Evolutionary conservation across 306 rosid genomes (phyloP).

Genomic region (Comarum palustre): DNA sequence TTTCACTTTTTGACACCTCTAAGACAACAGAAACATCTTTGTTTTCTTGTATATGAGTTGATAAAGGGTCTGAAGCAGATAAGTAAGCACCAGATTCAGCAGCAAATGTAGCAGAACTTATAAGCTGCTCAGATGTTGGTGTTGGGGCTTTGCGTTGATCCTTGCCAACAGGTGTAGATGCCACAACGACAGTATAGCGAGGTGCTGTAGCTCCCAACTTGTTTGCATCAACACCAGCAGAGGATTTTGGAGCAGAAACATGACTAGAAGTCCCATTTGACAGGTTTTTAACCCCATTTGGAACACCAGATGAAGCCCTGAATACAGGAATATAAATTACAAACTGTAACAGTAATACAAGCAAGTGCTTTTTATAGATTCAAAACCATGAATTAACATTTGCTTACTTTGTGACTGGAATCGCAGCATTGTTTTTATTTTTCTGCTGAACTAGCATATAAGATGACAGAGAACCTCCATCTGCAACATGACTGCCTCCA

Average conservation of each 20-base stretch:
- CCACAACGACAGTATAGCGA: conserved; percentile 35
- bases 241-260: conserved; percentile 32
- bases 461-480: conserved; percentile 43
- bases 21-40: conserved; percentile 25
- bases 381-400: conserved; percentile 7
- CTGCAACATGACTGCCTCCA: conserved; percentile 43
- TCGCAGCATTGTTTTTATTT: conserved; percentile 33
- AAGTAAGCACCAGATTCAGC: conserved; percentile 31
- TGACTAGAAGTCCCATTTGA: conserved; percentile 49
- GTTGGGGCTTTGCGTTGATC: conserved; percentile 35
- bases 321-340: neutral
- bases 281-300: conserved; percentile 40
- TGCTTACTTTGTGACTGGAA: conserved; percentile 46
- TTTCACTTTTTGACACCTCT: conserved; percentile 40
- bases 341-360: neutral
- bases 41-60: conserved; percentile 36
- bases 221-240: conserved; percentile 25
- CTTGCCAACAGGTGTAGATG: conserved; percentile 25
- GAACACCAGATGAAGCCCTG: conserved; percentile 48
- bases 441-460: conserved; percentile 36
- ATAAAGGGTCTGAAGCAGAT: conserved; percentile 48
- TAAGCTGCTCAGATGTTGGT: conserved; percentile 35
- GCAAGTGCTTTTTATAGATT: neutral
- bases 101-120: conserved; percentile 26
- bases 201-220: conserved; percentile 37